Evolutionary conservation across 2,329 filamentous ascomycete species (phyloP).

Genomic region (Pseudopyricularia javanii): DNA sequence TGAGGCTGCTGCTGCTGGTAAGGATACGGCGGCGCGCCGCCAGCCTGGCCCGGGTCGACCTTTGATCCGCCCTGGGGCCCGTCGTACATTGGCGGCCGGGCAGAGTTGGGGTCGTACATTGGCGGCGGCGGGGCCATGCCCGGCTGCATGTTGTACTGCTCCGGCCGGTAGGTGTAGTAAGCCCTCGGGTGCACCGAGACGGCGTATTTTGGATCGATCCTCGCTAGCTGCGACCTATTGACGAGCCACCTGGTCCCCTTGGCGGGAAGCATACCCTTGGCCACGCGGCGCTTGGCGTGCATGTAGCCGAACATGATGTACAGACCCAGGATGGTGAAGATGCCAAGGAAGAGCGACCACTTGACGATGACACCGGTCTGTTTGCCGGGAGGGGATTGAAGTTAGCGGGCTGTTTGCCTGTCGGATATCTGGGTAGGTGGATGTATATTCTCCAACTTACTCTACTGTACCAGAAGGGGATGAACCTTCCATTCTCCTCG

Average conservation of each 20-base stretch:
- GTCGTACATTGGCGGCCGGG: conserved; percentile 42
- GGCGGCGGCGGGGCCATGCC: conserved; percentile 42
- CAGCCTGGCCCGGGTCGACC: conserved; percentile 35
- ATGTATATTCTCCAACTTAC: conserved; percentile 14
- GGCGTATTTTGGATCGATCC: conserved; percentile 36
- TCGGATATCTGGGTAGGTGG: too few species aligned
- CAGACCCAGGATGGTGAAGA: conserved; percentile 44
- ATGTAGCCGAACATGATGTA: conserved; percentile 58
- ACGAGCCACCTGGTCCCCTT: conserved; percentile 55
- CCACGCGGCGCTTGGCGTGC: conserved; percentile 56
- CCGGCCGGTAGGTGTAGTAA: conserved; percentile 26
- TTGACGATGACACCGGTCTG: conserved; percentile 55
- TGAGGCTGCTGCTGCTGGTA: background rate
- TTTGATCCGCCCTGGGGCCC: conserved; percentile 37
- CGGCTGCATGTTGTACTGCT: conserved; percentile 34
- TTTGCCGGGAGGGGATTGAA: background rate
- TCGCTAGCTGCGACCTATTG: conserved; percentile 29
- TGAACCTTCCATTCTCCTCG: conserved; percentile 15
- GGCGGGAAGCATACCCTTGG: conserved; percentile 52
- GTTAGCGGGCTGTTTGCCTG: background rate
- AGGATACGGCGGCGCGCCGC: background rate
- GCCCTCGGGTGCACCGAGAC: conserved; percentile 23
- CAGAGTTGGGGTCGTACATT: conserved; percentile 41
- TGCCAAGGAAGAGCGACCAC: conserved; percentile 54
- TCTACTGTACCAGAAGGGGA: conserved; percentile 26